Base-by-base conservation (phyloP, 202 grass and related monocot species). In the Sporobolus alterniflorus region DNA sequence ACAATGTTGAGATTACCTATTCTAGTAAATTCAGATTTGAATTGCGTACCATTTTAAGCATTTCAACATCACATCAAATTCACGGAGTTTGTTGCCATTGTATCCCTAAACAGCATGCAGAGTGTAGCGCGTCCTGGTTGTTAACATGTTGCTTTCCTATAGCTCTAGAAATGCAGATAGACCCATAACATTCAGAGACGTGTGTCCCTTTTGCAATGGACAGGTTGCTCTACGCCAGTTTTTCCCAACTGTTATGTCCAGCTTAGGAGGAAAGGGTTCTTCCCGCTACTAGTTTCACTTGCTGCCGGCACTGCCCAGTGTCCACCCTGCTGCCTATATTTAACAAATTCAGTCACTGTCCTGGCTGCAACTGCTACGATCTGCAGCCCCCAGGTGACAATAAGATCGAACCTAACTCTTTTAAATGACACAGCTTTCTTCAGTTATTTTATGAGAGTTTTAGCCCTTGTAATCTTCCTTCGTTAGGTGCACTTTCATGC, bases 191-290 rank as follows among this genome's bases (percentile, higher is more conserved):
- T 54, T 68, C 62, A 71, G 40, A 42, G 88, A 82, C 78, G 59
- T 72, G 67, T 80, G 18, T 11, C 28, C 70, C 55, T 50, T 25
- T 55, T 0, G 36, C 48, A 47, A 87, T 61, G 64, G 76, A 87
- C 64, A 85, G 73, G 55, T 90, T 28, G 78, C 72, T 89, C 51
- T 16, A 32, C 55, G 10, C 56, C 60, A 36, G 62, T 73, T 66
- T 91, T 97, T 94, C 94, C 85, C 75, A 97, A 82, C 94, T 67
- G 94, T 79, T 76, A 82, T 76, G 78, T 40, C 82, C 89, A 76
- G 90, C 78, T 72, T 91, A 54, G 73, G 70, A 82, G 71, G 84
- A 86, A 89, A 91, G 55, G 71, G 63, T 64, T 44, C 31, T 74
- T 3, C 51, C 20, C 42, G 73, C 76, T 34, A 64, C 87, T 76